phyloP scores from a whole-genome alignment of 768 basidiomycete species.

The Cystofilobasidium ferigula region DNA sequence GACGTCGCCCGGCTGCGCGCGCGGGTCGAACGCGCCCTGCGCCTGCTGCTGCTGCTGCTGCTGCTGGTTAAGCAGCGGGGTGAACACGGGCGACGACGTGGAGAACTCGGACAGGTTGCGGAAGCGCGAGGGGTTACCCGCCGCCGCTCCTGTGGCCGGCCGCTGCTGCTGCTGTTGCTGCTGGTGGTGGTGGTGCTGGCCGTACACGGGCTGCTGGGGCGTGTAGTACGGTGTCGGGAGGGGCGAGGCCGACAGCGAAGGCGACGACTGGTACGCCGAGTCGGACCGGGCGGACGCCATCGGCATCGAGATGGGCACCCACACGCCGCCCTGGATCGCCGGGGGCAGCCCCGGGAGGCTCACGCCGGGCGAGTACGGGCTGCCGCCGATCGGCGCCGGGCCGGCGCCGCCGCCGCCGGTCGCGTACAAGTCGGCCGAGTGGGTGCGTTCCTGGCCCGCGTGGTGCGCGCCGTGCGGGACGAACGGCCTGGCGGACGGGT shows the following conservation, averaged over 20 bases:
- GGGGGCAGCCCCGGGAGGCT: neutral
- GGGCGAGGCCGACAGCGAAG: neutral
- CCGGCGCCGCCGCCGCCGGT: neutral
- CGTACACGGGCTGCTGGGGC: neutral
- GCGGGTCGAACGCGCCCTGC: neutral
- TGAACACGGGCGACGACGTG: neutral
- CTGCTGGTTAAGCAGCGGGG: neutral
- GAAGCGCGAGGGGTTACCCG: neutral
- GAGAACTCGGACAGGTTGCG: slow-evolving; percentile 17
- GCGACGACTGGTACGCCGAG: neutral
- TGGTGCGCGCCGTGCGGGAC: neutral
- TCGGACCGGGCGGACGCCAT: neutral
- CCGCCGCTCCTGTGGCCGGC: neutral
- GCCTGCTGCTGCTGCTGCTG: neutral
- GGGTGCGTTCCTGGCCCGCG: neutral
- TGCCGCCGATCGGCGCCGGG: neutral
- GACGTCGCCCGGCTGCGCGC: neutral
- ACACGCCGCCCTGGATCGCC: neutral
- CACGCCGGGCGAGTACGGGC: neutral
- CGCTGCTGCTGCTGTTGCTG: neutral
- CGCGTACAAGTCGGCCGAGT: neutral
- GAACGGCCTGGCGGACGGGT: neutral
- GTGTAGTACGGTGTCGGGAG: slow-evolving; percentile 1
- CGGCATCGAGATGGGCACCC: slow-evolving; percentile 8
- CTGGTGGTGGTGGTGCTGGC: no score